phyloP scores from a whole-genome alignment of 306 rosid species.

The Begonia loranthoides region DNA sequence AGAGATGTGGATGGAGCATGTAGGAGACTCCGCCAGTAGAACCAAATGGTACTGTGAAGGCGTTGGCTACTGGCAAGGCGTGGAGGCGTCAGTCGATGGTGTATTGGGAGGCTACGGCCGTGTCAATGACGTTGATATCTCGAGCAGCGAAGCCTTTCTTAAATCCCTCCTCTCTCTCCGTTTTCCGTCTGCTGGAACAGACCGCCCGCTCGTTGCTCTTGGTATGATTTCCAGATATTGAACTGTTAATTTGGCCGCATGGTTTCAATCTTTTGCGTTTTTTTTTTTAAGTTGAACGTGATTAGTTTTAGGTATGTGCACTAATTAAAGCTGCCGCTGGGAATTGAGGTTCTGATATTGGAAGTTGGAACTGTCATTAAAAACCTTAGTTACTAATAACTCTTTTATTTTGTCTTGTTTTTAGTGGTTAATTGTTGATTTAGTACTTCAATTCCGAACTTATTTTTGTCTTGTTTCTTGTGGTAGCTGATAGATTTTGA shows the following conservation, averaged over 20 bases:
- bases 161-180: slow-evolving; percentile 42
- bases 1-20: slow-evolving; percentile 86
- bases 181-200: slow-evolving; percentile 23
- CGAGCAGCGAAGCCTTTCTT: slow-evolving; percentile 69
- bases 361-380: no score
- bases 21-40: slow-evolving; percentile 54
- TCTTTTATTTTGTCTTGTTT: no score
- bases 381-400: no score
- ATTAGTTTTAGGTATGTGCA: neutral
- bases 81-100: slow-evolving; percentile 79
- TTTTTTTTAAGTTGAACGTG: neutral
- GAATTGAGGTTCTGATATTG: no score
- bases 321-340: no score
- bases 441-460: no score
- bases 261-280: neutral
- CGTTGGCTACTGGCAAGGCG: slow-evolving; percentile 87
- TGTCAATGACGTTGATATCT: slow-evolving; percentile 57
- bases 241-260: neutral
- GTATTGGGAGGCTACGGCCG: slow-evolving; percentile 75
- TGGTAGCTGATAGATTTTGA: no score
- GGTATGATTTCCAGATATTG: slow-evolving; percentile 18
- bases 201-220: slow-evolving; percentile 61
- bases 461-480: no score
- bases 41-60: slow-evolving; percentile 72
- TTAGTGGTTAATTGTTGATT: no score